Conservation (phyloP, 2,329 filamentous ascomycete genomes). For the Xylaria multiplex region DNA sequence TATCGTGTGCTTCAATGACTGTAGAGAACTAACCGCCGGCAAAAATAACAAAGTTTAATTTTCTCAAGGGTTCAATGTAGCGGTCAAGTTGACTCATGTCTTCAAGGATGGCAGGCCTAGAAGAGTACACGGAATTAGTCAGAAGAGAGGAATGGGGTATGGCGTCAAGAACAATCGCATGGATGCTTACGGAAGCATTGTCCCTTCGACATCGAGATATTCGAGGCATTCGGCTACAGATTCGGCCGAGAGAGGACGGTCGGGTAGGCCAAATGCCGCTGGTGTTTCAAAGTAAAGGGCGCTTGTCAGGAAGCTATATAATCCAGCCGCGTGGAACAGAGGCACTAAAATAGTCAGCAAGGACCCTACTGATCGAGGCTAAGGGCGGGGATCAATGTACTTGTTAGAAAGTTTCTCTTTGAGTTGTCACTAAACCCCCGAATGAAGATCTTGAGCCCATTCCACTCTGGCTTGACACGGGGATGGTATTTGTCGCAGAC, state of each 20-base stretch:
- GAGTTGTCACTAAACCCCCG: slow-evolving; percentile 26
- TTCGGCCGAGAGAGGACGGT: slow-evolving; percentile 43
- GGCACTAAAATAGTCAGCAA: slow-evolving; percentile 41
- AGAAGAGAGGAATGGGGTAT: background rate
- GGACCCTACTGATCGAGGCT: too few species aligned
- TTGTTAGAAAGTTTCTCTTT: slow-evolving; percentile 38
- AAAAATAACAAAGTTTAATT: slow-evolving; percentile 50
- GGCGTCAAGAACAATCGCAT: background rate
- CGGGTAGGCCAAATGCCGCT: slow-evolving; percentile 37
- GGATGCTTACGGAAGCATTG: slow-evolving; percentile 39
- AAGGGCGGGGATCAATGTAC: slow-evolving; percentile 41
- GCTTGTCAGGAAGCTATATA: slow-evolving; percentile 40
- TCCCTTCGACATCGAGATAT: slow-evolving; percentile 35
- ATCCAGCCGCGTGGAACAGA: slow-evolving; percentile 45
- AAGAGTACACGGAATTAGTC: slow-evolving; percentile 5
- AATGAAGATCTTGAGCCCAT: slow-evolving; percentile 40
- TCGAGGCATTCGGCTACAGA: slow-evolving; percentile 38
- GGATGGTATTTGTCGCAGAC: slow-evolving; percentile 49
- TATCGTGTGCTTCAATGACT: background rate
- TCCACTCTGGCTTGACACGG: slow-evolving; percentile 42
- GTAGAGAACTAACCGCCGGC: slow-evolving; percentile 52
- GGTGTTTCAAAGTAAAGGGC: slow-evolving; percentile 39
- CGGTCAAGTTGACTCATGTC: slow-evolving; percentile 53
- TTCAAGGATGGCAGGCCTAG: slow-evolving; percentile 55
- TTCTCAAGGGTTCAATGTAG: slow-evolving; percentile 47